These are phyloP conservation scores for Escovopsis weberi DNA, from an alignment of 2,329 filamentous ascomycete genomes.

Conservation along the genomic window DNA sequence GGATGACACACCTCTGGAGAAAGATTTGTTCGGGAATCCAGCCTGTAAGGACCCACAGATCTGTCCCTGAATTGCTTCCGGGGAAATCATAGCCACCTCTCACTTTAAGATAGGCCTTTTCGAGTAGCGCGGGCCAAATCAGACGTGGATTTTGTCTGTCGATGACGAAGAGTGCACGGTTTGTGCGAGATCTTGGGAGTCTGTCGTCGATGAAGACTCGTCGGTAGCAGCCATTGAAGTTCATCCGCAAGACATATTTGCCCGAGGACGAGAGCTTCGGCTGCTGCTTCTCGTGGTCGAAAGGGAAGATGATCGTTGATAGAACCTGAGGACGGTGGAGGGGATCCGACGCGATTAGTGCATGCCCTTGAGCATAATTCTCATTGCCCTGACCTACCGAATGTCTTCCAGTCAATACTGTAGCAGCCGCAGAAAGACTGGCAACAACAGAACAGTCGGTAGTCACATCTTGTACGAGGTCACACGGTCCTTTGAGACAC, in stretches of 20 bases:
- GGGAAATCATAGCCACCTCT: slow-evolving; percentile 95
- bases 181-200: slow-evolving; percentile 61
- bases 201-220: slow-evolving; percentile 81
- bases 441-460: slow-evolving; percentile 97
- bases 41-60: slow-evolving; percentile 81
- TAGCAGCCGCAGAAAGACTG: slow-evolving; percentile 72
- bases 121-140: slow-evolving; percentile 82
- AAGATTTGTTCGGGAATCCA: slow-evolving; percentile 97
- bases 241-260: slow-evolving; percentile 81
- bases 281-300: slow-evolving; percentile 39
- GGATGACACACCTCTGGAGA: slow-evolving; percentile 46
- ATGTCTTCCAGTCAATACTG: slow-evolving; percentile 51
- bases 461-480: slow-evolving; percentile 88
- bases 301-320: slow-evolving; percentile 60
- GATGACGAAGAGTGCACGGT: slow-evolving; percentile 70
- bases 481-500: slow-evolving; percentile 44
- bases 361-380: background rate
- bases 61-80: slow-evolving; percentile 91
- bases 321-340: slow-evolving; percentile 40
- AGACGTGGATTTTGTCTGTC: slow-evolving; percentile 70
- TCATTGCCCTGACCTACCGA: slow-evolving; percentile 36
- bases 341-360: background rate
- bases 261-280: slow-evolving; percentile 61
- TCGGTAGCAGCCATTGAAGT: slow-evolving; percentile 89
- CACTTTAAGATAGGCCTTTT: slow-evolving; percentile 94